phyloP scores from a whole-genome alignment of 2,329 filamentous ascomycete species.

The Aspergillus chevalieri region DNA sequence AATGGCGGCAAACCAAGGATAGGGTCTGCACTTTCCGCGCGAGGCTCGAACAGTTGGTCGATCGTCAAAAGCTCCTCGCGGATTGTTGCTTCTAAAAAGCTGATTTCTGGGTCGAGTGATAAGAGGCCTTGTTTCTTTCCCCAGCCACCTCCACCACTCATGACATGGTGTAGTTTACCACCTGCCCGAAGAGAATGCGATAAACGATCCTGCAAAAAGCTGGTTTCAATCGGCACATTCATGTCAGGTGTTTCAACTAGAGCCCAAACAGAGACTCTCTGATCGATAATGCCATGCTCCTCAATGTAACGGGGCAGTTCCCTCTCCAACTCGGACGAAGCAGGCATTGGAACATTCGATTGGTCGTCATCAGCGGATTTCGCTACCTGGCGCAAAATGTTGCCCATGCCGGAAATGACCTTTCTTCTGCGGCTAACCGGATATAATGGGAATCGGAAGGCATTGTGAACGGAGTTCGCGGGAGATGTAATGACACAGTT shows the following conservation, averaged over 20 bases:
- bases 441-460: conserved; percentile 27
- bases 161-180: conserved; percentile 36
- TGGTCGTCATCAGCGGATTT: conserved; percentile 21
- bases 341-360: conserved; percentile 29
- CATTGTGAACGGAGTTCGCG: conserved; percentile 10
- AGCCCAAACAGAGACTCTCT: conserved; percentile 37
- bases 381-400: conserved; percentile 37
- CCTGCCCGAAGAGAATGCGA: conserved; percentile 23
- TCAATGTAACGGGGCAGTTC: conserved; percentile 35
- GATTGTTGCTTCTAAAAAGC: conserved; percentile 17
- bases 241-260: conserved; percentile 27
- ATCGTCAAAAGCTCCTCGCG: conserved; percentile 14
- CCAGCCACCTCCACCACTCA: conserved; percentile 41
- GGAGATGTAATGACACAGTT: conserved; percentile 24
- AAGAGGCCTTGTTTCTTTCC: conserved; percentile 41
- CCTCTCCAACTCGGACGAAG: conserved; percentile 37
- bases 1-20: conserved; percentile 13
- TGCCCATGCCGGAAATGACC: conserved; percentile 39
- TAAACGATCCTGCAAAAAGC: conserved; percentile 17
- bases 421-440: conserved; percentile 32
- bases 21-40: not conserved
- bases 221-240: conserved; percentile 4
- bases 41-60: conserved; percentile 19
- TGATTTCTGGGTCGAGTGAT: conserved; percentile 36
- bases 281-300: conserved; percentile 31